Percentiles rank a stretch among this genome's conserved stretches.
These are phyloP conservation scores for Podospora pseudopauciseta DNA, from an alignment of 495 filamentous ascomycete genomes.

Conservation along the genomic window DNA sequence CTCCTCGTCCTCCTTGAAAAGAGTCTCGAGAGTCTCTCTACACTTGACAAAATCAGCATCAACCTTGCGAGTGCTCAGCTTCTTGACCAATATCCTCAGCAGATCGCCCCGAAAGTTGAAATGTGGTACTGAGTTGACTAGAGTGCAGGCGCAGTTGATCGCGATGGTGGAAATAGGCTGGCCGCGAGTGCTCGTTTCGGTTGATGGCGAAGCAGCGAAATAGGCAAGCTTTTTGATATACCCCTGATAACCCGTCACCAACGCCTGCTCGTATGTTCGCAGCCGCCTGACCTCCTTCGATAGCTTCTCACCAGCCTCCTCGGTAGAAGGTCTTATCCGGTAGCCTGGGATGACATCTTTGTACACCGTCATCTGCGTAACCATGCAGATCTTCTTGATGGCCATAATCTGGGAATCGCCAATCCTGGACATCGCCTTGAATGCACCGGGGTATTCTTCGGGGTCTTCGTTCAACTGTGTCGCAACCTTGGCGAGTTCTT, in stretches of 20 bases:
- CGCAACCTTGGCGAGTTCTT: slow-evolving; percentile 83
- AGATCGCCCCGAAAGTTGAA: slow-evolving; percentile 93
- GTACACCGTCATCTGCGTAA: slow-evolving; percentile 84
- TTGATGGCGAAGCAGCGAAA: slow-evolving; percentile 52
- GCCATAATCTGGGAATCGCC: slow-evolving; percentile 63
- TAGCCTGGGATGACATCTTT: slow-evolving; percentile 96
- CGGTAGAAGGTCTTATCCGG: slow-evolving; percentile 75
- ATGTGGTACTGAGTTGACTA: slow-evolving; percentile 78
- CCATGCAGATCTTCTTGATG: slow-evolving; percentile 78
- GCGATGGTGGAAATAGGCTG: slow-evolving; percentile 62
- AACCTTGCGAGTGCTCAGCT: slow-evolving; percentile 62
- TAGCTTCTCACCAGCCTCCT: slow-evolving; percentile 70
- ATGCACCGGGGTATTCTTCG: slow-evolving; percentile 77
- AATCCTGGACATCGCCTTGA: slow-evolving; percentile 74
- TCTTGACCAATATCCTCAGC: slow-evolving; percentile 78
- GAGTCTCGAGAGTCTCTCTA: slow-evolving; percentile 68
- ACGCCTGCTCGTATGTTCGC: slow-evolving; percentile 75
- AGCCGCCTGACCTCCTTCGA: slow-evolving; percentile 87
- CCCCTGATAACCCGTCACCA: slow-evolving; percentile 73
- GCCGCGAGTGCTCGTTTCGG: slow-evolving; percentile 28
- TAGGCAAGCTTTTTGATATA: slow-evolving; percentile 72
- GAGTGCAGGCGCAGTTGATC: slow-evolving; percentile 75
- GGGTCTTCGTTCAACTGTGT: slow-evolving; percentile 83
- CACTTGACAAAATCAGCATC: slow-evolving; percentile 77
- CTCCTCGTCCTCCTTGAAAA: slow-evolving; percentile 86